phyloP scores from a whole-genome alignment of 2,329 filamentous ascomycete genomes.

The Chrysosporium keratinophilum region DNA sequence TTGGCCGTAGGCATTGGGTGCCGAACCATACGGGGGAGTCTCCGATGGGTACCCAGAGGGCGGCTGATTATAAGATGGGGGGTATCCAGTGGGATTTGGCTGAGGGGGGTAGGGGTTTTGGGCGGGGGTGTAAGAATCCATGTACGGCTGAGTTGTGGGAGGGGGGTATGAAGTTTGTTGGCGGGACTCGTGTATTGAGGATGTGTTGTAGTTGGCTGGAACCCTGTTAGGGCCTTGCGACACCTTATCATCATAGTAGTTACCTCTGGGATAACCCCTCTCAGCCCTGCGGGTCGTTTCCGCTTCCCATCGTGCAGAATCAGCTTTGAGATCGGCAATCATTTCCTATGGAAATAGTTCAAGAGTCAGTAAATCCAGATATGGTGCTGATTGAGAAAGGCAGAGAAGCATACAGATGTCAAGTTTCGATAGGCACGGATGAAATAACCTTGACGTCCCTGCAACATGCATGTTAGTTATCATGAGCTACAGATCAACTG shows the following conservation, averaged over 20 bases:
- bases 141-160: slow-evolving; percentile 1
- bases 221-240: slow-evolving; percentile 31
- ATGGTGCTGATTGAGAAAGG: not conserved
- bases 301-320: slow-evolving; percentile 43
- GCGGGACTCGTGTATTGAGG: slow-evolving; percentile 31
- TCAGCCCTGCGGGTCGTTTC: slow-evolving; percentile 33
- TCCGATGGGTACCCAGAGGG: slow-evolving; percentile 24
- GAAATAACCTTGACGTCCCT: slow-evolving; percentile 61
- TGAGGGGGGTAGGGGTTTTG: slow-evolving; percentile 27
- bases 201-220: slow-evolving; percentile 29
- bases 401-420: slow-evolving; percentile 53
- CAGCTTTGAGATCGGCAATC: slow-evolving; percentile 46
- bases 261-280: slow-evolving; percentile 35
- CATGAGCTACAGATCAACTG: not conserved
- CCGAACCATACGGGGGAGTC: slow-evolving; percentile 9
- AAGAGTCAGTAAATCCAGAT: not conserved
- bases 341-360: slow-evolving; percentile 37
- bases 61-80: slow-evolving; percentile 24
- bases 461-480: slow-evolving; percentile 33
- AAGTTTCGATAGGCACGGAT: slow-evolving; percentile 71
- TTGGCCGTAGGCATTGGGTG: slow-evolving; percentile 15
- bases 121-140: slow-evolving; percentile 22
- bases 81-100: slow-evolving; percentile 28
- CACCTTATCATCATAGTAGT: slow-evolving; percentile 31
- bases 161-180: slow-evolving; percentile 22